Base-by-base conservation (phyloP, 192 early-diverging fungal genomes). In the Rhizoclosmatium globosum region DNA sequence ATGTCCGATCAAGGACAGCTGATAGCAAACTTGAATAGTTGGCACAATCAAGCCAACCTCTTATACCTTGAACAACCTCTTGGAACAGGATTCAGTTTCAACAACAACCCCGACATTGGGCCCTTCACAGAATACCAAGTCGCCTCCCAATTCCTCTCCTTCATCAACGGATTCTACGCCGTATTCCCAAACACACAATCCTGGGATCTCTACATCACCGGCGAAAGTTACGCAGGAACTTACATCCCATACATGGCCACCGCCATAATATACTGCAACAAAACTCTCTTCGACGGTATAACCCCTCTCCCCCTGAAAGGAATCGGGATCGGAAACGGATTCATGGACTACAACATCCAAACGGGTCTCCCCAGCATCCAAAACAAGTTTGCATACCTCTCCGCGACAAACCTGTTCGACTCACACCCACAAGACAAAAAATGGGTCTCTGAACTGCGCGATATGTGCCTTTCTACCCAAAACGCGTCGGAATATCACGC, bases 161-260 rank as follows among this genome's bases (percentile, higher is more conserved):
- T 86, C 73, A 64, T 85, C 53, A 71, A 73, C 50, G 71, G 68
- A 43, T 86, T 85, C 53, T 82, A 83, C 56, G 60, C 43, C 6
- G 71, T 64, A 15, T 86, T 86, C 71, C 85, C 85, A 57, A 42
- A 79, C 47, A 56, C 73, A 42, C 19, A 41, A n/a, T 53, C 64
- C 3, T 82, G 71, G 78, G 72, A 82, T 48, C 64, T 86, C 46
- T 80, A 83, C 48, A 53, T 86, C n/a, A 76, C 81, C 9, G 85
- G 85, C n/a, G 85, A 86, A 65, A 72, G 66, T 46, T 86, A 81
- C 46, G 85, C 85, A 7, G 85, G 85, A 0, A 57, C 66, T 2
- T 85, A 85, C 60, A 83, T 85, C 47, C 85, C 85, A 21, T 85
- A 82, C 72, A 85, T 85, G 47, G 77, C 66, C 46, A 56, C 59